Evolutionary conservation across 768 basidiomycete genomes (phyloP).

Genomic region (Chalciporus chontae): DNA sequence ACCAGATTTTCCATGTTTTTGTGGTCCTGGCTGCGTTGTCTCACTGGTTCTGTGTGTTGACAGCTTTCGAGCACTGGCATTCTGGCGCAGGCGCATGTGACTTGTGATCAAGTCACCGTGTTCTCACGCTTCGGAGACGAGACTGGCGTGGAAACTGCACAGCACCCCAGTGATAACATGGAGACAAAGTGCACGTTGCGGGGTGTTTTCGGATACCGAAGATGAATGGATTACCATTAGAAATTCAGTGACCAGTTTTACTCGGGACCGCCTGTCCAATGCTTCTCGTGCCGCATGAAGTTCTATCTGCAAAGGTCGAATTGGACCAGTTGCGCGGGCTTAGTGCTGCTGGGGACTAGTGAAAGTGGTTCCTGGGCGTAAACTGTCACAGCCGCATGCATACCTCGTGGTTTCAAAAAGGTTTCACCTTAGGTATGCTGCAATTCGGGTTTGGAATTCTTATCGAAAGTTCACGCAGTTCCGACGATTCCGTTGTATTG

Average conservation of each 20-base stretch:
- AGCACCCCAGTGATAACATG: constrained; percentile 11
- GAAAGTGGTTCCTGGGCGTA: constrained; percentile 25
- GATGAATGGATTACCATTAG: constrained; percentile 32
- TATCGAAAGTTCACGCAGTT: constrained; percentile 14
- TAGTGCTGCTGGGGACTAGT: too few species aligned
- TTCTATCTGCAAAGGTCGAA: constrained; percentile 10
- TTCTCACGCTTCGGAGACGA: constrained; percentile 21
- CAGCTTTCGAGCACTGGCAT: constrained; percentile 60
- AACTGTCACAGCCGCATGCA: constrained; percentile 26
- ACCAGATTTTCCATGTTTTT: constrained; percentile 86
- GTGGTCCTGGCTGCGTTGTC: constrained; percentile 71
- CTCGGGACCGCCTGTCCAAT: constrained; percentile 21
- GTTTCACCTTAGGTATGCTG: constrained; percentile 32
- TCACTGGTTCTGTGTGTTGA: constrained; percentile 58
- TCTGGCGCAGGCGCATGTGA: constrained; percentile 17
- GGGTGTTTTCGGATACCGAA: constrained; percentile 15
- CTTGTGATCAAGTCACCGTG: constrained; percentile 23
- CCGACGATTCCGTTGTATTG: constrained; percentile 8
- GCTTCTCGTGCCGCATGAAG: constrained; percentile 1
- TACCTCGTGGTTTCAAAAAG: constrained; percentile 30
- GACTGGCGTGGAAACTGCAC: constrained; percentile 10
- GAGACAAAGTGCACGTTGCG: constrained; percentile 31
- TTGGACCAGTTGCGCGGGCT: too few species aligned
- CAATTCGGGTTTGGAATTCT: constrained; percentile 30
- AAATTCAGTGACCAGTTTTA: constrained; percentile 18